Evolutionary conservation across 139 green algal genomes (phyloP).

Genomic region (Tetraselmis striata): DNA sequence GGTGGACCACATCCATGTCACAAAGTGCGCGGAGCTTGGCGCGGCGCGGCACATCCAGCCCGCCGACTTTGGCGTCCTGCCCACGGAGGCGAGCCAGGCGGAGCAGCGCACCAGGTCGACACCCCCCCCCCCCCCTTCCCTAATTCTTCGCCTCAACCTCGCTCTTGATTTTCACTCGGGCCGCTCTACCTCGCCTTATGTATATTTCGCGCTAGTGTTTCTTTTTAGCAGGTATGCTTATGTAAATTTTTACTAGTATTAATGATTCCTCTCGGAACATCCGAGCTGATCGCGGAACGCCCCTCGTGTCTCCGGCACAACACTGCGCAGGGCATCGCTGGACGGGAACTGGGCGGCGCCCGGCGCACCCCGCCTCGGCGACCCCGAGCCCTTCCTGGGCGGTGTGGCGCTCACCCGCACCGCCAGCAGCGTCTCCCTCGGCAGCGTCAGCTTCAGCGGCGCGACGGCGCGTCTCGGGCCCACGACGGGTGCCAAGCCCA

Average conservation of each 20-base stretch:
- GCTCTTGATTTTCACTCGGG: too few species aligned
- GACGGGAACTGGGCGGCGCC: too few species aligned
- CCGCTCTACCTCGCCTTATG: too few species aligned
- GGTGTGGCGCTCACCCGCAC: not conserved
- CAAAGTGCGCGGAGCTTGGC: slow-evolving; percentile 74
- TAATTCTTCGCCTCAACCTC: too few species aligned
- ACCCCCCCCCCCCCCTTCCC: not conserved
- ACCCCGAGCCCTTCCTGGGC: not conserved
- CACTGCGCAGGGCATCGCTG: not conserved
- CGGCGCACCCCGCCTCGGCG: not conserved
- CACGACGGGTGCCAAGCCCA: not conserved
- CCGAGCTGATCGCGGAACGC: too few species aligned
- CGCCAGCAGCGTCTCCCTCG: not conserved
- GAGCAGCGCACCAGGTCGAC: not conserved
- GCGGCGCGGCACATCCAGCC: slow-evolving; percentile 1
- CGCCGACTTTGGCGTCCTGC: not conserved
- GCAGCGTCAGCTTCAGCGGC: not conserved
- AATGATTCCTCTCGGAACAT: too few species aligned
- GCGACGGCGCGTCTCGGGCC: too few species aligned
- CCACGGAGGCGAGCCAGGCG: not conserved
- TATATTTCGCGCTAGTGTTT: too few species aligned
- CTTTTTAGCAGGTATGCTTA: too few species aligned
- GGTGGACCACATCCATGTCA: slow-evolving; percentile 73
- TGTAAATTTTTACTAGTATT: too few species aligned
- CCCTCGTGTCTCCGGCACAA: too few species aligned